phyloP scores from a whole-genome alignment of 2,329 filamentous ascomycete species.

The Scedosporium aurantiacum region DNA sequence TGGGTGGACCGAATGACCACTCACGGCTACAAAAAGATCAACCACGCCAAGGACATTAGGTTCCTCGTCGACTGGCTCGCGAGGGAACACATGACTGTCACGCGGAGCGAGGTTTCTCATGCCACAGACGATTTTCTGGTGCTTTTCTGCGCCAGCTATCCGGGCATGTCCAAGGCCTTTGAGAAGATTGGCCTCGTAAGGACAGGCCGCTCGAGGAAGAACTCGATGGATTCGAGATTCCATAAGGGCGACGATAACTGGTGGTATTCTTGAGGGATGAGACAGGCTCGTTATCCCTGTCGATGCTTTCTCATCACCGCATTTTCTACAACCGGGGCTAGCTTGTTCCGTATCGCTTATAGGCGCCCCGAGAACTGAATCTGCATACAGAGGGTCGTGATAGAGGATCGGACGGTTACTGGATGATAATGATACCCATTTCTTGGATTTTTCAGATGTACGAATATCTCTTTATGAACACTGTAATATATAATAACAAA shows the following conservation, averaged over 20 bases:
- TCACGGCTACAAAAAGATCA: slow-evolving; percentile 2
- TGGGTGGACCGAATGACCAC: slow-evolving; percentile 1
- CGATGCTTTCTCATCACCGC: too few relatives aligned
- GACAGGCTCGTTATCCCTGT: neutral
- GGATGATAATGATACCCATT: too few relatives aligned
- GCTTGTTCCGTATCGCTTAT: too few relatives aligned
- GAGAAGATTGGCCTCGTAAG: slow-evolving; percentile 5
- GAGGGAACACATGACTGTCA: neutral
- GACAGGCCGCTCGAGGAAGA: slow-evolving; percentile 3
- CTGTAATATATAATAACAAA: neutral
- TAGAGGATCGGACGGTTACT: neutral
- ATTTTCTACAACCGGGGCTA: too few relatives aligned
- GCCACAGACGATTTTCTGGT: slow-evolving; percentile 5
- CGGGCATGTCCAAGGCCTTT: neutral
- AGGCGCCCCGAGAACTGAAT: too few relatives aligned
- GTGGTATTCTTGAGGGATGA: neutral
- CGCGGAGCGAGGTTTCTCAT: neutral
- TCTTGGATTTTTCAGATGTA: too few relatives aligned
- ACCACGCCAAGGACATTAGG: slow-evolving; percentile 3
- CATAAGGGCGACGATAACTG: neutral
- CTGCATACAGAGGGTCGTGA: slow-evolving; percentile 8
- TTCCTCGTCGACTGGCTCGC: slow-evolving; percentile 7
- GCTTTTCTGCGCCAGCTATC: slow-evolving; percentile 3
- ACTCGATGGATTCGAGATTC: neutral
- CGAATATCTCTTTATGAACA: slow-evolving; percentile 5